Percentiles rank a stretch among this genome's conserved stretches.
phyloP scores from a whole-genome alignment of 2,329 filamentous ascomycete genomes.

The Cladophialophora bantiana region DNA sequence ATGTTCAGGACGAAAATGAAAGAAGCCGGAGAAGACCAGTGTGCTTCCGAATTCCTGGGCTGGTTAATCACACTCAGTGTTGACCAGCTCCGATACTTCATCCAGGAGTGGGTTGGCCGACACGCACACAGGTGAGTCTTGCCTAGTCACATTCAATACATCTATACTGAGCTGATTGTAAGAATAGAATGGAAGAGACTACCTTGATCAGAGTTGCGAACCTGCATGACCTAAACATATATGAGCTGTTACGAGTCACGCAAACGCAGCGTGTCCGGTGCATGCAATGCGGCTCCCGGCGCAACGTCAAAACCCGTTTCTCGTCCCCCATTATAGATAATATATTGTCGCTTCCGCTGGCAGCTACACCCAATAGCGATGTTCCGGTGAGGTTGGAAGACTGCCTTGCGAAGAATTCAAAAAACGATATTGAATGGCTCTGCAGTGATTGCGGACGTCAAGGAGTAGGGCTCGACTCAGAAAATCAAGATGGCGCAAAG shows the following conservation, averaged over 20 bases:
- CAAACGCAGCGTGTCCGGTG: not conserved
- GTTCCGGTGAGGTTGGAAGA: conserved; percentile 8
- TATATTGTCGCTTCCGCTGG: not conserved
- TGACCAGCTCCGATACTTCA: not conserved
- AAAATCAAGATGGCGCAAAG: conserved; percentile 1
- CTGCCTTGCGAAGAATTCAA: conserved; percentile 2
- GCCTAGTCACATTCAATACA: not conserved
- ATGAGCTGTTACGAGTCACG: not conserved
- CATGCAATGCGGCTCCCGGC: conserved; percentile 1
- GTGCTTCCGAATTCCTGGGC: conserved; percentile 17
- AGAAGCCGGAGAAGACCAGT: conserved; percentile 12
- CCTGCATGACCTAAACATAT: not conserved
- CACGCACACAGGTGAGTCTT: not conserved
- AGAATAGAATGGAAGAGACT: not conserved
- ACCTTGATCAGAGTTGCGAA: not conserved
- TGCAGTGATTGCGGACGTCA: not conserved
- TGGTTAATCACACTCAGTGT: not conserved
- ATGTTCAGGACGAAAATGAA: not conserved
- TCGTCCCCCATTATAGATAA: not conserved
- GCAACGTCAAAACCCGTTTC: conserved; percentile 7
- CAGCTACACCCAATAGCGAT: not conserved
- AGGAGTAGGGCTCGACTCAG: not conserved
- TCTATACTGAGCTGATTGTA: not conserved
- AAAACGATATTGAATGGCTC: not conserved
- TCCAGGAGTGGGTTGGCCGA: not conserved